Percentiles rank a stretch among this genome's conserved stretches.
phyloP scores from a whole-genome alignment of 2,329 filamentous ascomycete species.

The Podosphaera leucotricha region DNA sequence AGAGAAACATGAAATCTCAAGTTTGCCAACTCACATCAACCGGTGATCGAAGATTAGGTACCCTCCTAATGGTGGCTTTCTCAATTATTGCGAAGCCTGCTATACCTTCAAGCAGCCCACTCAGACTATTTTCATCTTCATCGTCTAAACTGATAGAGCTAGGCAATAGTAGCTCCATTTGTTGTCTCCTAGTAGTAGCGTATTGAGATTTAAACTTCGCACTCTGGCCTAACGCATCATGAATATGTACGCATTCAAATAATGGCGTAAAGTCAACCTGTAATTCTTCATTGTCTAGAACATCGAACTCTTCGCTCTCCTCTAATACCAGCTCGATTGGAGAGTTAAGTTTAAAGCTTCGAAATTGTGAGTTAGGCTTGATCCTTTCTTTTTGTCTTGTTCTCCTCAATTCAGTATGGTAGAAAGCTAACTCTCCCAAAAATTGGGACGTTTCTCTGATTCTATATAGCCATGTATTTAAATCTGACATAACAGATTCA shows the following conservation, averaged over 20 bases:
- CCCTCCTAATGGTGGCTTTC: conserved; percentile 71
- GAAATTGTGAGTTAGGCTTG: conserved; percentile 50
- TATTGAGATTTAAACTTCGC: conserved; percentile 85
- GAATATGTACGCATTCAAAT: conserved; percentile 88
- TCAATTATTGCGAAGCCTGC: conserved; percentile 94
- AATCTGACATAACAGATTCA: conserved; percentile 85
- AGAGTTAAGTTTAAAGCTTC: conserved; percentile 79
- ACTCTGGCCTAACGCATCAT: conserved; percentile 76
- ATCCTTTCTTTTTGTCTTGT: conserved; percentile 62
- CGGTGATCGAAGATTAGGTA: conserved; percentile 56
- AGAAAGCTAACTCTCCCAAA: conserved; percentile 86
- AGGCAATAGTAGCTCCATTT: conserved; percentile 78
- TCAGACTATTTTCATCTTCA: conserved; percentile 76
- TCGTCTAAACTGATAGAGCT: conserved; percentile 50
- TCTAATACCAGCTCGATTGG: conserved; percentile 89
- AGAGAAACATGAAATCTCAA: conserved; percentile 1
- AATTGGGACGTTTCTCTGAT: conserved; percentile 94
- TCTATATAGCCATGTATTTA: conserved; percentile 90
- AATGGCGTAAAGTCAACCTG: conserved; percentile 86
- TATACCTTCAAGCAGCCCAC: conserved; percentile 77
- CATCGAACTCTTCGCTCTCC: conserved; percentile 85
- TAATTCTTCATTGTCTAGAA: conserved; percentile 83
- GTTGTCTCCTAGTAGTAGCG: conserved; percentile 66
- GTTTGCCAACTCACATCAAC: conserved; percentile 40
- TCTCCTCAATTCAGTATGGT: conserved; percentile 75